phyloP scores from a whole-genome alignment of 2,329 filamentous ascomycete genomes.

The Alternaria panax region DNA sequence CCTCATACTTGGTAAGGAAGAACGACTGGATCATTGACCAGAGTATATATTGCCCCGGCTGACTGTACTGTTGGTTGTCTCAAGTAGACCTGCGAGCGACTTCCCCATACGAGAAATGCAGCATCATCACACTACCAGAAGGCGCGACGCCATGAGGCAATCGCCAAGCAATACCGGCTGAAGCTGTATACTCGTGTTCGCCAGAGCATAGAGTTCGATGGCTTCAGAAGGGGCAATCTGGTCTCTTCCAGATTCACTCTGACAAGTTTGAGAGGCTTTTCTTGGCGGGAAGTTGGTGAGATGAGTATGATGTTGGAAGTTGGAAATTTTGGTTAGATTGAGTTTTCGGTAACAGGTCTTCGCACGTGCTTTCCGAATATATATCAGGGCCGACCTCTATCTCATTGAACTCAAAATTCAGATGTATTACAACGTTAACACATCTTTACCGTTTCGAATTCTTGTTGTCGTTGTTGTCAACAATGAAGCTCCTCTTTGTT shows the following conservation, averaged over 20 bases:
- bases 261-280: background rate
- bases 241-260: background rate
- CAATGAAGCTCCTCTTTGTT: constrained; percentile 6
- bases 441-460: too few relatives aligned
- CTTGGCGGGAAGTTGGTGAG: constrained; percentile 7
- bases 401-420: background rate
- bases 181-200: constrained; percentile 2
- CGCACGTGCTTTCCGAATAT: background rate
- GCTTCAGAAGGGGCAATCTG: background rate
- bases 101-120: background rate
- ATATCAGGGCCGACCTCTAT: background rate
- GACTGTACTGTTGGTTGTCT: background rate
- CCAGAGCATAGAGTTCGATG: background rate
- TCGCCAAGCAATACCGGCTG: background rate
- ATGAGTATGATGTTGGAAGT: constrained; percentile 1
- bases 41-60: background rate
- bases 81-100: background rate
- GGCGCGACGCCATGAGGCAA: background rate
- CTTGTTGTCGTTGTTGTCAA: background rate
- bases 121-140: constrained; percentile 1
- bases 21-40: background rate
- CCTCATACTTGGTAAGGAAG: background rate
- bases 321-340: background rate
- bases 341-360: background rate
- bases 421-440: background rate